Percentiles rank a stretch among this genome's conserved stretches.
Conservation (phyloP, 1,284 basidiomycete species). For the Puccinia novopanici region DNA sequence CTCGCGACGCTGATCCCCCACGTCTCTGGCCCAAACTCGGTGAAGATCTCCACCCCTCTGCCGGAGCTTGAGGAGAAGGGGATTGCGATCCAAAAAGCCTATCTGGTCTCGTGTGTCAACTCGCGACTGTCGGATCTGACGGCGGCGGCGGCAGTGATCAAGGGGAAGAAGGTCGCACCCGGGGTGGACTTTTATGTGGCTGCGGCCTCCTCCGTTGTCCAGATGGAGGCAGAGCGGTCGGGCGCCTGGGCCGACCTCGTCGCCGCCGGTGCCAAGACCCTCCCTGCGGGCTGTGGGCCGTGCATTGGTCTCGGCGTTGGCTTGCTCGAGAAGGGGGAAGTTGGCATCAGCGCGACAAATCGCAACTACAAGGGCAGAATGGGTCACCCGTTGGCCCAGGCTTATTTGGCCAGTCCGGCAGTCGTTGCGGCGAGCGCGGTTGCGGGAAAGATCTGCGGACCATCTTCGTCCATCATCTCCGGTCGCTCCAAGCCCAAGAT, state of each 20-base stretch:
- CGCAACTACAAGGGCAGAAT: conserved; percentile 98
- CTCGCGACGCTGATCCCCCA: conserved; percentile 91
- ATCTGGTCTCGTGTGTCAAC: conserved; percentile 98
- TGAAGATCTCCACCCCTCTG: conserved; percentile 90
- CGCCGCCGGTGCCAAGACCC: conserved; percentile 81
- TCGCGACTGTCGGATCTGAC: conserved; percentile 92
- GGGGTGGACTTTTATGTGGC: conserved; percentile 98
- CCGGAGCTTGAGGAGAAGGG: conserved; percentile 73
- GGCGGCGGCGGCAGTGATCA: conserved; percentile 83
- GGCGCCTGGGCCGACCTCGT: conserved; percentile 89
- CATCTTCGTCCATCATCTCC: conserved; percentile 57
- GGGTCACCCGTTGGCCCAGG: conserved; percentile 91
- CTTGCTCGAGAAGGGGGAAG: conserved; percentile 87
- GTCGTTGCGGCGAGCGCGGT: conserved; percentile 94
- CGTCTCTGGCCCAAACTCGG: conserved; percentile 94
- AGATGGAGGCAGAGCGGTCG: conserved; percentile 78
- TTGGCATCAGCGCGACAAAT: conserved; percentile 96
- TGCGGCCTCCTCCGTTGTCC: conserved; percentile 87
- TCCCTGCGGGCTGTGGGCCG: conserved; percentile 94
- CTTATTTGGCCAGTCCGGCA: conserved; percentile 92
- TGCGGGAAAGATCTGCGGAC: conserved; percentile 86
- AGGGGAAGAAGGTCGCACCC: conserved; percentile 78
- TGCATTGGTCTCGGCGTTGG: conserved; percentile 96
- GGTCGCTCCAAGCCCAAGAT: neutral
- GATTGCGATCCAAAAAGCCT: conserved; percentile 92